Base-by-base conservation (phyloP, 225 moss, liverwort and hornwort genomes). In the Bryoerythrophyllum caledonicum region DNA sequence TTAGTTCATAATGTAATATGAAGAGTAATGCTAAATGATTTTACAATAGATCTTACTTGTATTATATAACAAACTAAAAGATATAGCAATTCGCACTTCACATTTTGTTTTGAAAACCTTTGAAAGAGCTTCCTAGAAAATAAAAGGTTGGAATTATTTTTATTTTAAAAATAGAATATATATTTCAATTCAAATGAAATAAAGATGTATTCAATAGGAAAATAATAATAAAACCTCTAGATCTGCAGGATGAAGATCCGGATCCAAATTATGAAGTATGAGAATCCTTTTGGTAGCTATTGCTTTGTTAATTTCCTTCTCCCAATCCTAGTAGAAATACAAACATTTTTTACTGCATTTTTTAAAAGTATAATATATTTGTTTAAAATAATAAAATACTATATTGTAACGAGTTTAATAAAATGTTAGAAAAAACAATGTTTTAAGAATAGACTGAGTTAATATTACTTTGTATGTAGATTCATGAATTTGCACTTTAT, bases 241-340 rank as follows among this genome's bases (percentile, higher is more conserved):
- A 0, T 86, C 70, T 0, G 3, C 0, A 27, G 66, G 69, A 76
- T 86, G 83, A 20, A 87, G 21, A 57, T 62, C 2, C 1, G 66
- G 51, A 78, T 87, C 79, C 21, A 87, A 14, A 7, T 87, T 87
- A 27, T 81, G 27, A 12, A 87, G 73, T 16, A 83, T 16, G 25
- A 87, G 26, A 16, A 87, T 66, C 63, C 70, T 84, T 57, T 78
- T 75, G 0, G 56, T 23, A 16, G 0, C 38, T 54, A 67, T 48
- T 30, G 79, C 78, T 38, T 60, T 57, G 26, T 79, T 61, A 28
- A 81, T 55, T 60, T 69, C 76, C 7, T 56, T 28, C 23, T 24
- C 51, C 76, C 66, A 79, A 60, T 41, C 35, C 83, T 87, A 20
- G 56, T 58, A 20, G 0, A 35, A 13, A 32, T 10, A n/a, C 28